Evolutionary conservation across 2,329 filamentous ascomycete genomes (phyloP), one percentile per base, ranked within the genome.

Genomic region (Orbilia brochopaga): DNA sequence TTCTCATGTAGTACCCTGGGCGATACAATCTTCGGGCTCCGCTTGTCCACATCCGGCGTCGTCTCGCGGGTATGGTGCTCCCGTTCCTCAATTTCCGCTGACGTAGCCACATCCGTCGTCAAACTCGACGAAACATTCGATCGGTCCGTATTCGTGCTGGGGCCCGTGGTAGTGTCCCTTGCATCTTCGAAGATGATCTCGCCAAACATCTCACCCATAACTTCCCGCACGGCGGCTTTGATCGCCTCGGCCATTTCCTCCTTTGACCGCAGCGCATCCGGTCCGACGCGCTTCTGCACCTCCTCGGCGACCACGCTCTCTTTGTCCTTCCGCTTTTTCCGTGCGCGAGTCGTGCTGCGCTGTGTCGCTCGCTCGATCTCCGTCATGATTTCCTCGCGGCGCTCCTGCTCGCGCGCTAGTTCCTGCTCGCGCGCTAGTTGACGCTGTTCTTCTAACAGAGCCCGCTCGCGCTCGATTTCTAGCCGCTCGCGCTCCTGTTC

Each of bases 141-240:
- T 42, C 21, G 60, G 2, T 72, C 60, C 11, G 13, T 15, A 23
- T 7, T 7, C 3, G 15, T n/a, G 5, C n/a, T 15, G 5, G 50
- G 6, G 15, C 15, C 11, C 10, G 32, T 40, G 10, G 15, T 15
- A n/a, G 17, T 8, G n/a, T 70, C 66, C 59, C 55, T 70, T 35
- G 3, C 32, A 46, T 73, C 62, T 23, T 73, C 69, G 37, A 67
- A 65, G 19, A 73, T 73, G 32, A 73, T 73, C 53, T 73, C 69
- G 27, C 69, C 69, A 46, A 73, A 66, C 62, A 73, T 62, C 32
- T 73, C 69, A 19, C 48, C 48, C 69, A 73, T 73, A 21, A 73
- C 69, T 35, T 73, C 69, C 15, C 60, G 27, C 6, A 73, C 69
- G n/a, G 69, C 63, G 1, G 57, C 57, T 32, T 73, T 73, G 32